A percentile compares a stretch with the other conserved stretches of the same genome.
phyloP scores from a whole-genome alignment of 2,329 filamentous ascomycete species.

The Remersonia thermophila region DNA sequence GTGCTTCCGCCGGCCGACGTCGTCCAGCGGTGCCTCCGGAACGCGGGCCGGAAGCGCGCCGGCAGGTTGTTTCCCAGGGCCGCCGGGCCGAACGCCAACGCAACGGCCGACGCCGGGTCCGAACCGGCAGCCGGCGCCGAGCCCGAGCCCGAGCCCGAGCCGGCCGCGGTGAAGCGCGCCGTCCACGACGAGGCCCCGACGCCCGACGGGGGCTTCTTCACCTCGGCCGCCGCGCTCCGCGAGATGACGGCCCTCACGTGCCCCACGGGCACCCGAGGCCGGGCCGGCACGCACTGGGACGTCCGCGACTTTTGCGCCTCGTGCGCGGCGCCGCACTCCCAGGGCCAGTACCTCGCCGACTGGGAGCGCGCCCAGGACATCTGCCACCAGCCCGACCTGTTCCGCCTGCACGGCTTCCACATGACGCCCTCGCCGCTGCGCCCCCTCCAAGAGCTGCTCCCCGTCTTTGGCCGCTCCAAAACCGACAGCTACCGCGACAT shows the following conservation, averaged over 20 bases:
- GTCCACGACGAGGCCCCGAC: too few species aligned
- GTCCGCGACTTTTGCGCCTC: constrained; percentile 49
- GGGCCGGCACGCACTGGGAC: constrained; percentile 50
- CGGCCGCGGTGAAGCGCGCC: too few species aligned
- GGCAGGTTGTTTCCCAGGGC: constrained; percentile 39
- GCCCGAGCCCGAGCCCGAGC: too few species aligned
- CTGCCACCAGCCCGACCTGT: constrained; percentile 67
- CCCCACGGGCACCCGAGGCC: constrained; percentile 46
- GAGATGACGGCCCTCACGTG: constrained; percentile 38
- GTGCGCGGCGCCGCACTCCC: constrained; percentile 52
- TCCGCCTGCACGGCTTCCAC: constrained; percentile 61
- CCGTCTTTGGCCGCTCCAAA: constrained; percentile 66
- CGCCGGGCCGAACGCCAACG: constrained; percentile 17
- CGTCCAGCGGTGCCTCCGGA: constrained; percentile 21
- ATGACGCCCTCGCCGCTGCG: constrained; percentile 50
- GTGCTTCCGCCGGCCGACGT: constrained; percentile 61
- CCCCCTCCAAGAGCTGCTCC: constrained; percentile 52
- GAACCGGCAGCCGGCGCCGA: constrained; percentile 1
- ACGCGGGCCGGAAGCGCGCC: constrained; percentile 22
- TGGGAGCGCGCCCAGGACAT: constrained; percentile 54
- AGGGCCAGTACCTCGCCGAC: constrained; percentile 52
- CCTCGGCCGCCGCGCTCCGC: constrained; percentile 24
- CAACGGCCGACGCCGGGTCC: neutral
- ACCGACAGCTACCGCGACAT: constrained; percentile 65
- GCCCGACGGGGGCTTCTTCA: too few species aligned